Evolutionary conservation across 371 early-diverging fungal genomes (phyloP), one percentile per base, ranked within the genome.

Genomic region (Cokeromyces recurvatus): DNA sequence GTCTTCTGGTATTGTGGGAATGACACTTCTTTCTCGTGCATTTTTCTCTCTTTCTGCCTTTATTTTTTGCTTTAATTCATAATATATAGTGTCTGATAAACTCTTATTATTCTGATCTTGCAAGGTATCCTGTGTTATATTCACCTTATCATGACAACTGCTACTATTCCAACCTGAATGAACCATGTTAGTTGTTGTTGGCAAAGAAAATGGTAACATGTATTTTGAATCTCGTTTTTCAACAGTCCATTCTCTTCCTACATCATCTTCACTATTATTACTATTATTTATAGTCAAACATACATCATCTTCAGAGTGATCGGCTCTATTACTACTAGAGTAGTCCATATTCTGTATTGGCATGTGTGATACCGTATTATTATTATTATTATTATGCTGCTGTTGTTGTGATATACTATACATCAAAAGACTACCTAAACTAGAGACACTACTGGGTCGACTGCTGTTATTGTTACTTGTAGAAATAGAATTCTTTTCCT

Each of bases 191-290:
- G 44, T 62, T 1, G 57, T 58, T 0, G 60, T 66, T 2, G 80
- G 80, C n/a, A 80, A 42, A 2, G 74, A 65, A 40, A 80, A 77
- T 1, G 81, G 77, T 17, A 84, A 38, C 54, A 77, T 59, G 20
- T 68, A 64, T n/a, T 57, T 61, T 6, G 77, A 64, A 50, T 79
- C 79, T 11, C 68, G 68, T 23, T 64, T 64, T 21, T 77, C 77
- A 32, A 48, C 35, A 68, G 16, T 48, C 57, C 8, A 42, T 46
- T 40, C n/a, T 59, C 53, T 8, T 11, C 65, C 66, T 21, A 45
- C 38, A 50, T 48, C 29, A 34, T 34, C 35, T n/a, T 27, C 29
- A 27, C 5, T 7, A 27, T 27, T 11, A 27, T 7, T 7, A 27
- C 29, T 11, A 27, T 27, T 11, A 27, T 27, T 27, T n/a, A n/a